Percentiles rank a stretch among this genome's conserved stretches.
Conservation (phyloP, 148 eudicot species). For the Nepenthes mirabilis region DNA sequence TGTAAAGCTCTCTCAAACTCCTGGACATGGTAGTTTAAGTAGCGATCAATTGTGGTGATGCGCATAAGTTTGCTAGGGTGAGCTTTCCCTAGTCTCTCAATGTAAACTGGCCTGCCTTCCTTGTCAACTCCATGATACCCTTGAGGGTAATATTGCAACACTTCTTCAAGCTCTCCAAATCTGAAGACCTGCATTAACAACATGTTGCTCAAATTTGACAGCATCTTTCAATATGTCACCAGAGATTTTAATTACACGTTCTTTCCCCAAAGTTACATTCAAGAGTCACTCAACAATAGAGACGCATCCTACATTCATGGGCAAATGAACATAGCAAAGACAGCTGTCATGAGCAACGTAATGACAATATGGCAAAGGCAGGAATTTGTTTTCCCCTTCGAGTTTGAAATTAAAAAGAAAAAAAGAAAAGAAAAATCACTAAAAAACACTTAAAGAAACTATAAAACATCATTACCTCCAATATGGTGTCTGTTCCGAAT, state of each 20-base stretch:
- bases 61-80: constrained; percentile 64
- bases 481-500: constrained; percentile 51
- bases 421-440: no score
- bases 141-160: constrained; percentile 68
- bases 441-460: neutral
- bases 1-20: constrained; percentile 62
- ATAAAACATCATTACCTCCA: constrained; percentile 33
- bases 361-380: no score
- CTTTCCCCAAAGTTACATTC: no score
- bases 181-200: constrained; percentile 41
- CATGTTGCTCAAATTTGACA: neutral
- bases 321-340: no score
- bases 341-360: no score
- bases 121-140: constrained; percentile 85
- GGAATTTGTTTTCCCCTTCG: no score
- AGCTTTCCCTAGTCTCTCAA: constrained; percentile 70
- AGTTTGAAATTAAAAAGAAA: neutral
- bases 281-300: no score
- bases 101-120: constrained; percentile 80
- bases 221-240: no score
- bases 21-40: constrained; percentile 66
- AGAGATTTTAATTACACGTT: no score
- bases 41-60: constrained; percentile 58
- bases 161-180: constrained; percentile 62
- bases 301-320: no score